Base-by-base conservation (phyloP, 148 eudicot species). In the Fagopyrum tataricum region DNA sequence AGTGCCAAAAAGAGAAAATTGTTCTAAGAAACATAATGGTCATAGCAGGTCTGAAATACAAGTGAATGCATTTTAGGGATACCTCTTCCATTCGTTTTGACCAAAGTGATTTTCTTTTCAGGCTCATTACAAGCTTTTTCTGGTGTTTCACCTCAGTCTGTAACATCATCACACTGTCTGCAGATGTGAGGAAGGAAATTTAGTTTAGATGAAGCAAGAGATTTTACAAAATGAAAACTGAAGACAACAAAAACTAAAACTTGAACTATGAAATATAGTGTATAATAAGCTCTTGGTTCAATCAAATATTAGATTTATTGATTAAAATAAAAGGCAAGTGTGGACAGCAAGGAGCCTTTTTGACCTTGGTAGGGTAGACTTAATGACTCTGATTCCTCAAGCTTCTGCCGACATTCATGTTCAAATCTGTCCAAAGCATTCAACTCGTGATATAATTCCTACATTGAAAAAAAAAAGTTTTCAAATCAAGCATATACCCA, bases 91-190 rank as follows among this genome's bases (percentile, higher is more conserved):
- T 75, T 81, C 81, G 87, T 78, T 76, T 91, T n/a, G 91, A 83
- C 98, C 98, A 94, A 44, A 94, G 97, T 67, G 96, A 94, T 88
- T 91, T 91, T 83, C 84, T 90, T 84, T 88, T 85, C 91, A 94
- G 84, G 84, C 87, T 85, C 85, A 85, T 75, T 21, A 89, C 97
- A 72, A 84, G 80, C 77, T 87, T 94, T 78, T 85, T 89, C 86
- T 94, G 97, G 66, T 91, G 97, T 78, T 85, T 92, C 40, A 91
- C 82, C 85, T 94, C 98, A 82, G 80, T 84, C 31, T 88, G 93
- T 76, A 94, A 82, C 80, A 91, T 91, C 77, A 81, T 70, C 72
- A 94, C 84, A 78, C 83, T 79, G 82, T 87, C 98, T 72, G 97
- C 98, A 46, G 26, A 70, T 13, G 4, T 5, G 20, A 15, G 18